Evolutionary conservation across 345 rosid genomes (phyloP).

Genomic region (Citrus mangshanensis): DNA sequence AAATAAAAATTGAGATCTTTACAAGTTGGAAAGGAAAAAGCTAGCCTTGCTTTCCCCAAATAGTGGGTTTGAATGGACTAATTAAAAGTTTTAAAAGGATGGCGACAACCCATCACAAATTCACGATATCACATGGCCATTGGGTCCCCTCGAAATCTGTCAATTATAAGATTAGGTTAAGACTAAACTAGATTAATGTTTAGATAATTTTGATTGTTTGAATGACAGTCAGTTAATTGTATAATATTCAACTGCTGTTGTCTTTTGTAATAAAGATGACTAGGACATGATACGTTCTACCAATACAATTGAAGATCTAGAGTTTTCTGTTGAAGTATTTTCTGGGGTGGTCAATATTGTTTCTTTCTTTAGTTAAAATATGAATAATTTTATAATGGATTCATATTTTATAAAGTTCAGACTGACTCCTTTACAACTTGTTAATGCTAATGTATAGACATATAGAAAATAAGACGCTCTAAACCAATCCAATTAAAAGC

Average conservation of each 20-base stretch:
- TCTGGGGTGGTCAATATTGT: too few relatives aligned
- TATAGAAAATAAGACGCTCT: background rate
- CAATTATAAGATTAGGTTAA: background rate
- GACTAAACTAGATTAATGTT: background rate
- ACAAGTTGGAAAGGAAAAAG: conserved; percentile 28
- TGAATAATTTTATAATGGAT: too few relatives aligned
- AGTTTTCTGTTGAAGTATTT: background rate
- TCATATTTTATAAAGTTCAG: too few relatives aligned
- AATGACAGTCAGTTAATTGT: too few relatives aligned
- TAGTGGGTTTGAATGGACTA: background rate
- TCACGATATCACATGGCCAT: background rate
- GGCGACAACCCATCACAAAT: background rate
- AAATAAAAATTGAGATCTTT: conserved; percentile 10
- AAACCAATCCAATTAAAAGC: background rate
- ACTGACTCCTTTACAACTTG: too few relatives aligned
- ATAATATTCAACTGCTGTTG: background rate
- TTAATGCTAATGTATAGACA: too few relatives aligned
- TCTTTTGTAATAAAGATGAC: background rate
- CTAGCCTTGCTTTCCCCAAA: background rate
- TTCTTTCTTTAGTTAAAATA: too few relatives aligned
- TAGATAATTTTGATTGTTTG: background rate
- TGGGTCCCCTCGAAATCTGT: background rate
- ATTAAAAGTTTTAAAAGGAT: background rate
- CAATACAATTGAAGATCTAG: background rate
- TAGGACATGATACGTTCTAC: background rate